Evolutionary conservation across 2,329 filamentous ascomycete genomes (phyloP).

Genomic region (Alternaria triticina): DNA sequence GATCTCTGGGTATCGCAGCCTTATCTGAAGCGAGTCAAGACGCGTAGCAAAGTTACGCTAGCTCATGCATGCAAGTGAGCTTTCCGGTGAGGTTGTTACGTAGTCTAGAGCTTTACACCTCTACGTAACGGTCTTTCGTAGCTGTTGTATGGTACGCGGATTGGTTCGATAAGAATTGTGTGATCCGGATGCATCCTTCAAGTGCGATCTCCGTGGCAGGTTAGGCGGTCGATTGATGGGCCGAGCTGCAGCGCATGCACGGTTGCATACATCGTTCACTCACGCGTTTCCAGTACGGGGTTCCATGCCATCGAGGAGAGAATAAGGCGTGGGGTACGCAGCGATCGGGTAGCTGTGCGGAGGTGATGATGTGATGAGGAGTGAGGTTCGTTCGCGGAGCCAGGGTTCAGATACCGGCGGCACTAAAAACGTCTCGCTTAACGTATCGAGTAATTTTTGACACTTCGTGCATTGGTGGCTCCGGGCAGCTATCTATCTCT

Average conservation of each 20-base stretch:
- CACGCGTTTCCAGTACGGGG: not conserved
- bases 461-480: slow-evolving; percentile 27
- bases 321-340: slow-evolving; percentile 23
- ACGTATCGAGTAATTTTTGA: slow-evolving; percentile 28
- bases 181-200: not conserved
- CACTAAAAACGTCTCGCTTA: slow-evolving; percentile 25
- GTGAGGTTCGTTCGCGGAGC: slow-evolving; percentile 26
- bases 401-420: slow-evolving; percentile 26
- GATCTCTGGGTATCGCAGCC: slow-evolving; percentile 18
- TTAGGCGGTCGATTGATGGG: slow-evolving; percentile 9
- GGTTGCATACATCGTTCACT: slow-evolving; percentile 1
- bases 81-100: slow-evolving; percentile 30
- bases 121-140: slow-evolving; percentile 21
- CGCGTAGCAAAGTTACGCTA: slow-evolving; percentile 2
- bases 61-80: slow-evolving; percentile 27
- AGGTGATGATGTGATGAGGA: slow-evolving; percentile 20
- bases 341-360: slow-evolving; percentile 13
- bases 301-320: slow-evolving; percentile 8
- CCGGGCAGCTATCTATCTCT: slow-evolving; percentile 30
- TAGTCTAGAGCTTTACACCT: slow-evolving; percentile 22
- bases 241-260: not conserved
- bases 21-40: slow-evolving; percentile 37
- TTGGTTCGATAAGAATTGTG: slow-evolving; percentile 15
- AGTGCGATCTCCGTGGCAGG: slow-evolving; percentile 1
- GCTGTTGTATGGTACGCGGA: slow-evolving; percentile 1